A percentile compares a stretch with the other conserved stretches of the same genome.
Evolutionary conservation across 106 monocot genomes (phyloP).

Genomic region (Vanilla planifolia): DNA sequence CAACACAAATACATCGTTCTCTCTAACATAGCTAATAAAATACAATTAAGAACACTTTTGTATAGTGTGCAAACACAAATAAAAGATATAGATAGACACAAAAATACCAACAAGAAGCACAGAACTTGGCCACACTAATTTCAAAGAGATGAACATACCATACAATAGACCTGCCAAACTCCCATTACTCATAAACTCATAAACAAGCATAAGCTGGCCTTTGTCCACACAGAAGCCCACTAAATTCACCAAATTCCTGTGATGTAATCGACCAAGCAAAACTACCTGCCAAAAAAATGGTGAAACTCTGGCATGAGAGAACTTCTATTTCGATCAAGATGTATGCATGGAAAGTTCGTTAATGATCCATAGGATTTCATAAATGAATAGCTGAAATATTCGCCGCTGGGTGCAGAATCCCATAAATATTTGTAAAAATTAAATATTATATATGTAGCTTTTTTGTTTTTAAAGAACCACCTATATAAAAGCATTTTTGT

Average conservation of each 20-base stretch:
- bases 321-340: not conserved
- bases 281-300: conserved; percentile 37
- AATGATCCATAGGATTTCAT: too few relatives aligned
- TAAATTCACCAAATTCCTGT: conserved; percentile 94
- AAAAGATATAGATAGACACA: not conserved
- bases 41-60: too few relatives aligned
- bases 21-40: too few relatives aligned
- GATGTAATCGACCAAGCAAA: conserved; percentile 83
- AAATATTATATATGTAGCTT: too few relatives aligned
- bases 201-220: conserved; percentile 75
- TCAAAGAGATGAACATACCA: conserved; percentile 28
- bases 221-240: conserved; percentile 94
- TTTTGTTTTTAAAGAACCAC: too few relatives aligned
- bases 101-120: not conserved
- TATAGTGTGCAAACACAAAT: not conserved
- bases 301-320: not conserved
- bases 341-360: not conserved
- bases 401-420: too few relatives aligned
- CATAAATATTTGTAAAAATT: too few relatives aligned
- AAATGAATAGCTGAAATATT: too few relatives aligned
- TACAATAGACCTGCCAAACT: conserved; percentile 83
- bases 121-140: conserved; percentile 1
- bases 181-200: conserved; percentile 97
- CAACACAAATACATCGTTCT: too few relatives aligned
- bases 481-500: too few relatives aligned